Evolutionary conservation across 2,329 filamentous ascomycete genomes (phyloP), one percentile per base, ranked within the genome.

Genomic region (Sclerotinia nivalis): DNA sequence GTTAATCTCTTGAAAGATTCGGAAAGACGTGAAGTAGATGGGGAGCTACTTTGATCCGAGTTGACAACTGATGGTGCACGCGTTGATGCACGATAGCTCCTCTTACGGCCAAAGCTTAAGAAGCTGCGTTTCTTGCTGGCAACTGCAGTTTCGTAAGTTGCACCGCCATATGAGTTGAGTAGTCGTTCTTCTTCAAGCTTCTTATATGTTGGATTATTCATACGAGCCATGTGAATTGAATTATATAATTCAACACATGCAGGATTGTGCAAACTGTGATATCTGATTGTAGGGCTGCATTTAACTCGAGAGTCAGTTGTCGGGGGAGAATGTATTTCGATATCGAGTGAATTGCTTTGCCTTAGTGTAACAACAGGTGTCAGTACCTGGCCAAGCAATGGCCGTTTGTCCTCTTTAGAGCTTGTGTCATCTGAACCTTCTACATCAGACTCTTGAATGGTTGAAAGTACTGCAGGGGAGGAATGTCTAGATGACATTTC

Each of bases 181-280:
- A 80, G 90, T 78, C 83, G 92, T 73, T 90, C 87, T 72, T 89
- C 86, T 75, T 88, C 87, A 25, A 90, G 83, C 61, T 87, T 83
- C 69, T 87, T 93, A 81, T 95, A 97, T 68, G 93, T 95, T 67
- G 93, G 91, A 78, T 98, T 97, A 81, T 97, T 93, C 78, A 97
- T 91, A 61, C 96, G 91, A 28, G 94, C 90, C 71, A 91, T 87
- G 80, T 98, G 96, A 72, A 98, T 94, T 56, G 95, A 87, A 76
- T 87, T 87, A 80, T 97, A 99, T 6, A 99, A 84, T 49, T 87
- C 86, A 73, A 91, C 89, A 77, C 94, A 96, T 72, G 97, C 95
- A 56, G 88, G 86, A 2, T 89, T 85, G 60, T 87, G 92, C 55
- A 90, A 84, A 61, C 93, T 93, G 55, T 96, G 91, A 86, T 98